Evolutionary conservation across 768 basidiomycete species (phyloP), one percentile per base, ranked within the genome.

Genomic region (Leccinum subtestaceum): DNA sequence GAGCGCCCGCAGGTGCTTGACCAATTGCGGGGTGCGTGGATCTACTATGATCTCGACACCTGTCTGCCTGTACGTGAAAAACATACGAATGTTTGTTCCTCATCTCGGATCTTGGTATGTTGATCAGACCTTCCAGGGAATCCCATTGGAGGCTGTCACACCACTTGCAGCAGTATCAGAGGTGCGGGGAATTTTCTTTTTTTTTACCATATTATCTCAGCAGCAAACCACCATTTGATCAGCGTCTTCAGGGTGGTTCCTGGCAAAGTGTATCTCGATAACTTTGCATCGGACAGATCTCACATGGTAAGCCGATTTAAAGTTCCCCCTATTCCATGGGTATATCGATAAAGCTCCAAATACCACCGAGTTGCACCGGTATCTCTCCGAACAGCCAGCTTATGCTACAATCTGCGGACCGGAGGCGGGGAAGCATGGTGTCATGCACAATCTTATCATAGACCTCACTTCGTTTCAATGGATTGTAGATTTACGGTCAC

Each of bases 1-100:
- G 72, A 76, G 58, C 76, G 66, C 31, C 36, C 50, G 12, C 54
- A 49, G 34, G 11, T 12, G 32, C 27, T 46, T 43, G 52, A 38
- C 57, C 53, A 40, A 50, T 47, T 46, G 15, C 62, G 43, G 53
- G 67, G 53, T 45, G 67, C 72, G 49, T 88, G 85, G 87, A 79
- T 88, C 32, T 90, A 89, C 31, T 91, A 89, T 72, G 88, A 91
- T 73, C 80, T 85, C 54, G 88, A 91, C 70, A 84, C 81, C 21
- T 63, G 65, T 43, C 75, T 86, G 47, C 70, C 75, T 10, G 86
- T 81, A 67, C 59, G 76, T 63, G 58, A 58, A 23, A 45, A 31
- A 27, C 45, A 53, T 51, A 49, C 31, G 36, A 15, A 29, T 19
- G 48, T 43, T 34, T 49, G 32, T 52, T 51, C 45, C 31, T 56